phyloP scores from a whole-genome alignment of 768 basidiomycete genomes.

The Mycena albidolilacea region DNA sequence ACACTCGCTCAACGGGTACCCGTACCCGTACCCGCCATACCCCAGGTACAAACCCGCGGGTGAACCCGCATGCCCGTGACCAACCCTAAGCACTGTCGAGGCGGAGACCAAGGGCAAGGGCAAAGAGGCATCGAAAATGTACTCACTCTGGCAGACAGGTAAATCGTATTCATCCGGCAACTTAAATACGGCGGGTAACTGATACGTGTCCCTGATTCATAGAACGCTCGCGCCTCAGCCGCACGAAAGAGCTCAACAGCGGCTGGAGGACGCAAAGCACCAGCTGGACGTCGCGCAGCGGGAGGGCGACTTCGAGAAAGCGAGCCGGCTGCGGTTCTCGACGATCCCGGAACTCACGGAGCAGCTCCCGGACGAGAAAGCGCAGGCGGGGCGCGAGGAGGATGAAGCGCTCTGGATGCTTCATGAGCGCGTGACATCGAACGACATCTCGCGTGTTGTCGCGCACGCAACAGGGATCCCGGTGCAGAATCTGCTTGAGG shows the following conservation, averaged over 20 bases:
- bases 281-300: constrained; percentile 92
- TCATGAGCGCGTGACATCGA: constrained; percentile 90
- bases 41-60: no score
- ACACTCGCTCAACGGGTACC: no score
- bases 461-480: constrained; percentile 93
- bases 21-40: no score
- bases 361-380: constrained; percentile 71
- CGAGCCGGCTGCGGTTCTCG: constrained; percentile 86
- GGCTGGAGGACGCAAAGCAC: constrained; percentile 86
- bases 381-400: constrained; percentile 51
- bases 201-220: neutral
- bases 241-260: constrained; percentile 81
- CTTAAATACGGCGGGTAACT: neutral
- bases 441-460: constrained; percentile 90
- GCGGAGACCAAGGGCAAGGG: constrained; percentile 71
- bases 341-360: constrained; percentile 87
- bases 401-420: constrained; percentile 74
- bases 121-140: constrained; percentile 72
- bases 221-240: constrained; percentile 80
- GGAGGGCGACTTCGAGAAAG: constrained; percentile 88
- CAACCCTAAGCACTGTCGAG: constrained; percentile 68
- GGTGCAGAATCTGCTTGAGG: constrained; percentile 88
- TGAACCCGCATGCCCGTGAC: no score
- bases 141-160: constrained; percentile 78
- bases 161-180: neutral